These are phyloP conservation scores for Aspergillus pseudonomiae DNA, from an alignment of 2,329 filamentous ascomycete genomes.

Conservation along the genomic window DNA sequence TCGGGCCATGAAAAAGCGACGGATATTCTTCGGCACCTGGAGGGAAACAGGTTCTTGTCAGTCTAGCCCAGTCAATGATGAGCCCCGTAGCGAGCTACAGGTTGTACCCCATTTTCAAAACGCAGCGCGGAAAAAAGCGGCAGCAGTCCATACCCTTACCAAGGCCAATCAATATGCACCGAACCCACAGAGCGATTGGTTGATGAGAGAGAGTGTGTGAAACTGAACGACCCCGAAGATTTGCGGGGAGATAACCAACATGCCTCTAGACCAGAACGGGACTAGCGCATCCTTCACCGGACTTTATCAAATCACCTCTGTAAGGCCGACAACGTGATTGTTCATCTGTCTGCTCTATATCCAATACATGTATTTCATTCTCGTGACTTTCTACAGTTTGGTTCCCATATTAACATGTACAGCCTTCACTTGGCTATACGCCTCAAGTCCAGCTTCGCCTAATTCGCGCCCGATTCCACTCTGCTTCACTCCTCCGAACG, in stretches of 20 bases:
- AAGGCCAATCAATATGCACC: background rate
- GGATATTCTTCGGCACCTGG: background rate
- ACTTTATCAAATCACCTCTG: background rate
- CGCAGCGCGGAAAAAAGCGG: background rate
- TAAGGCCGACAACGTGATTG: background rate
- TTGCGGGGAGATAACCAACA: background rate
- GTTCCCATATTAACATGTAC: constrained; percentile 47
- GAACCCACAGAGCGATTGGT: background rate
- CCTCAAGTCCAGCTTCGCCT: constrained; percentile 45
- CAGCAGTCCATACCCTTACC: background rate
- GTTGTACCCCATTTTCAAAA: background rate
- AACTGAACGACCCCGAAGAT: constrained; percentile 1
- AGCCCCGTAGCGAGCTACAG: background rate
- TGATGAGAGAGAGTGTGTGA: background rate
- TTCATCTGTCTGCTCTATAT: background rate
- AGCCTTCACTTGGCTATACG: constrained; percentile 44
- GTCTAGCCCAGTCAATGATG: background rate
- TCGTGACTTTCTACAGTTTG: constrained; percentile 20
- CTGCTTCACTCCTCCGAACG: constrained; percentile 51
- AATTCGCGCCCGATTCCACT: constrained; percentile 55
- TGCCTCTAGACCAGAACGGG: background rate
- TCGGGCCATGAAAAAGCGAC: constrained; percentile 4
- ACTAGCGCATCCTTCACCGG: background rate
- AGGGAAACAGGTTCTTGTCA: background rate
- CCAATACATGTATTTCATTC: background rate